A percentile compares a stretch with the other conserved stretches of the same genome.
These are phyloP conservation scores for Talaromyces stipitatus DNA, from an alignment of 495 filamentous ascomycete genomes.

Conservation along the genomic window DNA sequence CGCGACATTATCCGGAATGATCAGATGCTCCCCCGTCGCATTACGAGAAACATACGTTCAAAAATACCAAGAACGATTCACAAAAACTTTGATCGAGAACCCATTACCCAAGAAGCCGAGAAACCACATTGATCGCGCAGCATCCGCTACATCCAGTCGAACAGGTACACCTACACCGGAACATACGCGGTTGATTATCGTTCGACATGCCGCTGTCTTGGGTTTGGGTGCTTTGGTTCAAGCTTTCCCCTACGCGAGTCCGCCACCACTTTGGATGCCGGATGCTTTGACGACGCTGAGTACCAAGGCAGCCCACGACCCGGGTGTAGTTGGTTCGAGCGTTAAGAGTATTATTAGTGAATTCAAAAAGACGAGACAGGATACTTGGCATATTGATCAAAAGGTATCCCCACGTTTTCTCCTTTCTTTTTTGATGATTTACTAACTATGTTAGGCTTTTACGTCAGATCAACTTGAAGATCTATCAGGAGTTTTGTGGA, in stretches of 20 bases:
- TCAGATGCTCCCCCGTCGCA: slow-evolving; percentile 83
- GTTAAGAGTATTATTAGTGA: slow-evolving; percentile 95
- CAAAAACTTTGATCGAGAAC: slow-evolving; percentile 64
- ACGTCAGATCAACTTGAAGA: slow-evolving; percentile 88
- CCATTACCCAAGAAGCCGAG: slow-evolving; percentile 73
- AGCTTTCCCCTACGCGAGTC: slow-evolving; percentile 94
- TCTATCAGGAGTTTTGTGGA: slow-evolving; percentile 94
- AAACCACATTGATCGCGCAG: slow-evolving; percentile 21
- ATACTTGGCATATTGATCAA: slow-evolving; percentile 96
- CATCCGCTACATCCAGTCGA: slow-evolving; percentile 45
- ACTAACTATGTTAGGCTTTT: slow-evolving; percentile 58
- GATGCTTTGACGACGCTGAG: slow-evolving; percentile 85
- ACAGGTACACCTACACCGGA: slow-evolving; percentile 76
- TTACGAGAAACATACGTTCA: slow-evolving; percentile 70
- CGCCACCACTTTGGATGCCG: slow-evolving; percentile 89
- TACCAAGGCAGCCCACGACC: slow-evolving; percentile 74
- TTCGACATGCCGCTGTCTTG: slow-evolving; percentile 84
- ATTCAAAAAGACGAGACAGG: slow-evolving; percentile 99
- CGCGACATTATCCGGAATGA: slow-evolving; percentile 92
- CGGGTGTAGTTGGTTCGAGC: slow-evolving; percentile 90
- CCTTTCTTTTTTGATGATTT: not conserved
- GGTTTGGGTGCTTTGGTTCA: slow-evolving; percentile 87
- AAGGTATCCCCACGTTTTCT: slow-evolving; percentile 52
- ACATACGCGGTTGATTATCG: slow-evolving; percentile 68
- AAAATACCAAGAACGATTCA: slow-evolving; percentile 71